Evolutionary conservation across 1,284 basidiomycete genomes (phyloP).

Genomic region (Marasmius sp.): DNA sequence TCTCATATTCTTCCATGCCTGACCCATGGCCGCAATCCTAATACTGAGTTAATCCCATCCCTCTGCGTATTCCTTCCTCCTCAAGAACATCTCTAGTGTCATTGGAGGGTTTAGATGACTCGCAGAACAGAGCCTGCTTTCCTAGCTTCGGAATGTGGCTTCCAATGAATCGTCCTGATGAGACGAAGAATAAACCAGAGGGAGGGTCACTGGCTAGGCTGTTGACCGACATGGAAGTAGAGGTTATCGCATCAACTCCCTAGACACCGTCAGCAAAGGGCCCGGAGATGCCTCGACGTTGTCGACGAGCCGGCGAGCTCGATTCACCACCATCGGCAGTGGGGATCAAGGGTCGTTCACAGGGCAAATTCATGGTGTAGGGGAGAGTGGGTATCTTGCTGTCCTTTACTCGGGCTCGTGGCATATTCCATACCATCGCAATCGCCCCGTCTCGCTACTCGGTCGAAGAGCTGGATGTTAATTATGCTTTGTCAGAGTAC

Average conservation of each 20-base stretch:
- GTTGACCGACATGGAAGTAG: neutral
- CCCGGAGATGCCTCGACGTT: constrained; percentile 26
- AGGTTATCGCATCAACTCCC: constrained; percentile 10
- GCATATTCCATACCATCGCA: constrained; percentile 34
- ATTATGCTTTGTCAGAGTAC: neutral
- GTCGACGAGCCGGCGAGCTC: constrained; percentile 24
- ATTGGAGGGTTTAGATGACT: neutral
- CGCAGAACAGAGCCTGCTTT: neutral
- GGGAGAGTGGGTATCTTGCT: neutral
- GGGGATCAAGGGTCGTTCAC: neutral
- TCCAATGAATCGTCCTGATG: neutral
- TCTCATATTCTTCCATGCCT: constrained; percentile 87
- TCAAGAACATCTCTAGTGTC: constrained; percentile 11
- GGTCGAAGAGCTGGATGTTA: constrained; percentile 60
- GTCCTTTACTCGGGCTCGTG: constrained; percentile 4
- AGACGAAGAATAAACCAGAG: neutral
- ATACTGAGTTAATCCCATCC: constrained; percentile 82
- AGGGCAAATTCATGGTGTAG: neutral
- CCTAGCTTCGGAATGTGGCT: neutral
- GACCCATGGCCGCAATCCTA: constrained; percentile 85
- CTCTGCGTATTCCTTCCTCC: constrained; percentile 60
- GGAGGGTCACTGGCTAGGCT: neutral
- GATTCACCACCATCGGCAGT: neutral
- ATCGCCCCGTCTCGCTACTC: constrained; percentile 77
- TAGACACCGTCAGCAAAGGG: constrained; percentile 12